Percentiles rank a stretch among this genome's conserved stretches.
phyloP scores from a whole-genome alignment of 768 basidiomycete genomes.

The Ramaria sp. region DNA sequence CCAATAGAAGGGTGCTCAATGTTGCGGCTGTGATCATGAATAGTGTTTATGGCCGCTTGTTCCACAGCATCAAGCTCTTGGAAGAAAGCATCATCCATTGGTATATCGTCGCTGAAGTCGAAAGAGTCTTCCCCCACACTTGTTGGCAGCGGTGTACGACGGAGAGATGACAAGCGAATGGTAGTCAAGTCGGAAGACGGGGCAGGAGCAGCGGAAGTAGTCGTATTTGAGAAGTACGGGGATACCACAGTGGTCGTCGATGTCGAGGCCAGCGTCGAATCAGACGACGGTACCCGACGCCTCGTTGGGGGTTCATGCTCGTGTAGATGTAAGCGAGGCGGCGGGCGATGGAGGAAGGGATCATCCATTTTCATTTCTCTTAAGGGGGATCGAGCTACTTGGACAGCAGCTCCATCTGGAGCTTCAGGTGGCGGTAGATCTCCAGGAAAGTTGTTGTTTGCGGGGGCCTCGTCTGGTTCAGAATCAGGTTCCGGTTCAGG shows the following conservation, averaged over 20 bases:
- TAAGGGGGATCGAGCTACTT: conserved; percentile 12
- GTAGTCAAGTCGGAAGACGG: not conserved
- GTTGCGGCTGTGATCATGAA: conserved; percentile 18
- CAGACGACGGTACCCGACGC: conserved; percentile 23
- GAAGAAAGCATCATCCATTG: conserved; percentile 20
- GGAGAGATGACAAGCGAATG: not conserved
- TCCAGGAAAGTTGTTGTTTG: not conserved
- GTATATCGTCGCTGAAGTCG: not conserved
- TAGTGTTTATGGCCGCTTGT: conserved; percentile 15
- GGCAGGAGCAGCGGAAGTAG: not conserved
- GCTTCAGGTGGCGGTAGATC: conserved; percentile 11
- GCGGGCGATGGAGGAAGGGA: conserved; percentile 16
- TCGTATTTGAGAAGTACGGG: conserved; percentile 1
- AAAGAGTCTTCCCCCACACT: conserved; percentile 3
- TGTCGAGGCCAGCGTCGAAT: conserved; percentile 5
- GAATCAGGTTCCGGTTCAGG: conserved; percentile 9
- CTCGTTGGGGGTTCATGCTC: conserved; percentile 29
- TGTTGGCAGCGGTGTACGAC: not conserved
- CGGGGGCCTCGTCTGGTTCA: not conserved
- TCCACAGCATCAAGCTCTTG: conserved; percentile 28
- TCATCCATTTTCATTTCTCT: conserved; percentile 19
- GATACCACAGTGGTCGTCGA: not conserved
- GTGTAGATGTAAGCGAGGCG: conserved; percentile 15
- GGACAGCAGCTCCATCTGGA: not conserved
- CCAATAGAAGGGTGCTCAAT: conserved; percentile 7